These are phyloP conservation scores for Calocera cornea DNA, from an alignment of 768 basidiomycete genomes.

Conservation along the genomic window DNA sequence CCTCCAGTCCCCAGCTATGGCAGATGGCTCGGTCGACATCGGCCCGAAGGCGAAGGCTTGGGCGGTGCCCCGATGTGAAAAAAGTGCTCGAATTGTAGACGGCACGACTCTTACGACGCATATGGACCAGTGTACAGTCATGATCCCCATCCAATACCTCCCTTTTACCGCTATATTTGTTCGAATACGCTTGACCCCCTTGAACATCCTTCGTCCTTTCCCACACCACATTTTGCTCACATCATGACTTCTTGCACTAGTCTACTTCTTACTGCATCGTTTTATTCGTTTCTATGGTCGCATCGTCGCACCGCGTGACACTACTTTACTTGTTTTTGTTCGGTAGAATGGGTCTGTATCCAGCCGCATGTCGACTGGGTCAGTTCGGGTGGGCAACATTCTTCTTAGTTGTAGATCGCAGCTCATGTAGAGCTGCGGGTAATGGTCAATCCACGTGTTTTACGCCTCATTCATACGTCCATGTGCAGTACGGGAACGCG, in stretches of 20 bases:
- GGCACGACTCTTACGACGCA: constrained; percentile 4
- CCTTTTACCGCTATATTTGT: background rate
- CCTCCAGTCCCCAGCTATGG: background rate
- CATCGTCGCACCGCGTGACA: background rate
- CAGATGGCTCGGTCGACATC: background rate
- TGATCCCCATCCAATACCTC: background rate
- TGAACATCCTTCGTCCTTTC: background rate
- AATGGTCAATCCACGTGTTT: constrained; percentile 3
- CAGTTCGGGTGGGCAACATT: background rate
- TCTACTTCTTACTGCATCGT: constrained; percentile 4
- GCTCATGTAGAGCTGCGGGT: background rate
- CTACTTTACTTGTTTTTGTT: background rate
- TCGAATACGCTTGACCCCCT: background rate
- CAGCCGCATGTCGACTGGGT: background rate
- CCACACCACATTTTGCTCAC: background rate
- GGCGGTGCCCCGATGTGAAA: background rate
- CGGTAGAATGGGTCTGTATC: background rate
- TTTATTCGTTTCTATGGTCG: constrained; percentile 2
- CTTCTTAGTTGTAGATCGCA: background rate
- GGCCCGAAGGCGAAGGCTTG: background rate
- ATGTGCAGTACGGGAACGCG: background rate
- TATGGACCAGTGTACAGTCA: constrained; percentile 4
- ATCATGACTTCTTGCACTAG: background rate
- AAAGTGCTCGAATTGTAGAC: constrained; percentile 1
- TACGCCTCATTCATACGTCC: background rate